Conservation (phyloP, 2,329 filamentous ascomycete genomes). For the Arachnopeziza araneosa region DNA sequence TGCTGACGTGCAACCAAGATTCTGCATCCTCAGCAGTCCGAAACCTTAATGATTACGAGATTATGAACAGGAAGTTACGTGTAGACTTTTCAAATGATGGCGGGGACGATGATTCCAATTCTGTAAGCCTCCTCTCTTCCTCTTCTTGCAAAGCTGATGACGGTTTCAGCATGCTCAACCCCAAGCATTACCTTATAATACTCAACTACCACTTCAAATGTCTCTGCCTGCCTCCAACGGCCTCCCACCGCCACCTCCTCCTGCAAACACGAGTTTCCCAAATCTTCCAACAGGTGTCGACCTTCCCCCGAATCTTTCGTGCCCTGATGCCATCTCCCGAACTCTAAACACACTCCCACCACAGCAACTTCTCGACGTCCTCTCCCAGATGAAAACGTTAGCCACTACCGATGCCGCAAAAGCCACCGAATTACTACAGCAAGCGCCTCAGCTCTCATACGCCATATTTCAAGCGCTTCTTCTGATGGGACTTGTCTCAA, state of each 20-base stretch:
- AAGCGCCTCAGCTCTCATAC: constrained; percentile 88
- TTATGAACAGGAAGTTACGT: constrained; percentile 88
- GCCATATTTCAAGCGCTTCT: constrained; percentile 93
- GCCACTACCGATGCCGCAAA: constrained; percentile 76
- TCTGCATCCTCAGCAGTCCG: constrained; percentile 89
- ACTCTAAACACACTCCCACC: constrained; percentile 83
- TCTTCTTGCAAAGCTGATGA: not conserved
- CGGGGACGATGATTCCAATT: constrained; percentile 50
- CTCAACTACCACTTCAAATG: constrained; percentile 29
- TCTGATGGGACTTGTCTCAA: constrained; percentile 87
- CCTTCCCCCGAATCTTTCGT: constrained; percentile 74
- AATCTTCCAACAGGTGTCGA: constrained; percentile 81
- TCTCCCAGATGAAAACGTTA: constrained; percentile 89
- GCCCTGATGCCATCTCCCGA: constrained; percentile 85
- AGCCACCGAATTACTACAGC: constrained; percentile 78
- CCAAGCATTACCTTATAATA: constrained; percentile 4
- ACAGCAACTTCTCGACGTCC: constrained; percentile 84
- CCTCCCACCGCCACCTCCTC: constrained; percentile 26
- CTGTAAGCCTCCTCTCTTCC: constrained; percentile 1
- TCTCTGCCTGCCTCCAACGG: constrained; percentile 18
- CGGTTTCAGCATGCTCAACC: not conserved
- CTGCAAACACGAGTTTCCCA: constrained; percentile 55
- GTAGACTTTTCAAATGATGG: constrained; percentile 95
- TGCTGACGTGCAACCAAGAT: constrained; percentile 37
- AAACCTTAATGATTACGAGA: constrained; percentile 91